Conservation (phyloP, 352 stramenopile species). For the Thalassiosira sp. region DNA sequence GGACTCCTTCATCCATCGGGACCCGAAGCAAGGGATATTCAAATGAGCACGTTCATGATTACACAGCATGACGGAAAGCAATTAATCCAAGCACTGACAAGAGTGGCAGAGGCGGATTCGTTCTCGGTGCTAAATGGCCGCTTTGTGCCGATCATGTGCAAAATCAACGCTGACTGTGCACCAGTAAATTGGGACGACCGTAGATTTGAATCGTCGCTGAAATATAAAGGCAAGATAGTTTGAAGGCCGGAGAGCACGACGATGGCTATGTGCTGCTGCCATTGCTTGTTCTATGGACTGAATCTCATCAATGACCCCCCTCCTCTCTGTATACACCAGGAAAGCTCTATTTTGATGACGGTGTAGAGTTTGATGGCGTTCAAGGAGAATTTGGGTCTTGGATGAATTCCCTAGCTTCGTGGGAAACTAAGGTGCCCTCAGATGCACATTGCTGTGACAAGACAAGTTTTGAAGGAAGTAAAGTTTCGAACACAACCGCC, state of each 20-base stretch:
- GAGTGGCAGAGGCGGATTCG: background rate
- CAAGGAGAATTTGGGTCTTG: slow-evolving; percentile 32
- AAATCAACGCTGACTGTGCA: slow-evolving; percentile 14
- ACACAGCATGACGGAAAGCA: slow-evolving; percentile 18
- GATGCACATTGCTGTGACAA: slow-evolving; percentile 32
- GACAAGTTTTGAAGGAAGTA: slow-evolving; percentile 15
- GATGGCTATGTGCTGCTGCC: no score
- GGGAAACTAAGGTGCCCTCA: slow-evolving; percentile 21
- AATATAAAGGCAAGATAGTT: slow-evolving; percentile 19
- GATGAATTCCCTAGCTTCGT: slow-evolving; percentile 5
- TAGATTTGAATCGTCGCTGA: slow-evolving; percentile 13
- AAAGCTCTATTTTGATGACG: slow-evolving; percentile 7
- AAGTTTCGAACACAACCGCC: background rate
- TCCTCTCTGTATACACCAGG: no score
- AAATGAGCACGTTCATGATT: slow-evolving; percentile 26
- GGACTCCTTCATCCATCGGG: slow-evolving; percentile 24
- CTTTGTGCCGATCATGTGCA: slow-evolving; percentile 20
- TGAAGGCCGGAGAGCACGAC: no score
- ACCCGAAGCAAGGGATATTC: slow-evolving; percentile 13
- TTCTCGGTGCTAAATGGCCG: background rate
- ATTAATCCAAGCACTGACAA: slow-evolving; percentile 8
- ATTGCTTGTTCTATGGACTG: no score
- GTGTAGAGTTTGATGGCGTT: slow-evolving; percentile 19
- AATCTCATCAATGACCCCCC: no score
- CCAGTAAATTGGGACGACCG: slow-evolving; percentile 3